A percentile compares a stretch with the other conserved stretches of the same genome.
These are phyloP conservation scores for Aspergillus brasiliensis DNA, from an alignment of 2,329 filamentous ascomycete genomes.

Conservation along the genomic window DNA sequence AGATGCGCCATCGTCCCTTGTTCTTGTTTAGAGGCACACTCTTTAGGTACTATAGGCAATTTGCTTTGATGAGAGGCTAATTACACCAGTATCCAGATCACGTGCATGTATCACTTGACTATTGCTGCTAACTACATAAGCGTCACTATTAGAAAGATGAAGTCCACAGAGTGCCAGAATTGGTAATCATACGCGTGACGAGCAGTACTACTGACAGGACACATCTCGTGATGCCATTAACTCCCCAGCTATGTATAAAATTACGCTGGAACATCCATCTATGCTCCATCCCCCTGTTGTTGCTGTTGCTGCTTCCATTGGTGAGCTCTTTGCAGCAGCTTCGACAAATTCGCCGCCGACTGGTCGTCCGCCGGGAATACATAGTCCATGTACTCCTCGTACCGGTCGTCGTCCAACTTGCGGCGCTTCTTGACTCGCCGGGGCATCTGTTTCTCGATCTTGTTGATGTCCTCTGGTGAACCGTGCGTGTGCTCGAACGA, in stretches of 20 bases:
- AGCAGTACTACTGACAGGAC: neutral
- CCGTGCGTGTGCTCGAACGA: constrained; percentile 89
- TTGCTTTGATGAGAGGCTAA: no score
- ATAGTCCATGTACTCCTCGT: constrained; percentile 96
- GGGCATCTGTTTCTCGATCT: constrained; percentile 91
- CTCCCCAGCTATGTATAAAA: neutral
- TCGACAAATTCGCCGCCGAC: constrained; percentile 78
- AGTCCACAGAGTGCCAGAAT: no score
- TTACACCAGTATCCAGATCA: no score
- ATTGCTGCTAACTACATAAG: no score
- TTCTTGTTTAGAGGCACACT: neutral
- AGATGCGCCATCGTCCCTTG: constrained; percentile 7
- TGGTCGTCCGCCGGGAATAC: constrained; percentile 95
- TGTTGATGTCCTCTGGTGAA: constrained; percentile 70
- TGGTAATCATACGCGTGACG: no score
- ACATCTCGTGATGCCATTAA: neutral
- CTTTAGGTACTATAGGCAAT: no score
- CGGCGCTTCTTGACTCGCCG: constrained; percentile 88
- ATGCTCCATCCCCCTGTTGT: constrained; percentile 38
- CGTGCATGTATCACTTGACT: no score
- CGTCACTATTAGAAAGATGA: no score
- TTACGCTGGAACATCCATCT: neutral
- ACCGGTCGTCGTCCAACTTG: constrained; percentile 86
- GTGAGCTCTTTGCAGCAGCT: constrained; percentile 80
- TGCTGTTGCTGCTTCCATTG: constrained; percentile 78